These are phyloP conservation scores for Cyberlindnera maclurae DNA, from an alignment of 805 yeast species.

Conservation along the genomic window DNA sequence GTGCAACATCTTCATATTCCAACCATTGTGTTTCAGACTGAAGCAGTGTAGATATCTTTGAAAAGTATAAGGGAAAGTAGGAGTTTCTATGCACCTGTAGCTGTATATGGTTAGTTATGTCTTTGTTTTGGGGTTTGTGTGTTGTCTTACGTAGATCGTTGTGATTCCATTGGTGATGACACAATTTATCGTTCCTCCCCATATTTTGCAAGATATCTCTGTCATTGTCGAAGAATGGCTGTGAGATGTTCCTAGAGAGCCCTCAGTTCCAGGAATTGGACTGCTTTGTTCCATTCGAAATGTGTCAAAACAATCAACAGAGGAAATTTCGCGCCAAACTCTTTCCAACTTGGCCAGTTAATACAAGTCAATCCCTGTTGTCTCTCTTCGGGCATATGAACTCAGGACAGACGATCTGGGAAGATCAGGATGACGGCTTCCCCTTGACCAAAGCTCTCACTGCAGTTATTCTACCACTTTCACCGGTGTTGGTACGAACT, in stretches of 20 bases:
- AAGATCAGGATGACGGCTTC: not conserved
- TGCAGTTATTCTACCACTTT: not conserved
- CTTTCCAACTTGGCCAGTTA: no score
- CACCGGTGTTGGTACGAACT: slow-evolving; percentile 22
- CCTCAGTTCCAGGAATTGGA: no score
- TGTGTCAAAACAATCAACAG: no score
- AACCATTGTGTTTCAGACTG: slow-evolving; percentile 48
- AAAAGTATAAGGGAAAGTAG: slow-evolving; percentile 42
- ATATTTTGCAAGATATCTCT: slow-evolving; percentile 33
- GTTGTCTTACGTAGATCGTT: not conserved
- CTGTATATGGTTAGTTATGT: slow-evolving; percentile 3
- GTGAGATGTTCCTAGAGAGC: no score
- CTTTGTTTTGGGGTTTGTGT: not conserved
- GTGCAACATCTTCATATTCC: slow-evolving; percentile 53
- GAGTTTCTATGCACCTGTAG: slow-evolving; percentile 35
- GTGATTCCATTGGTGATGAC: slow-evolving; percentile 21
- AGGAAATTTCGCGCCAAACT: no score
- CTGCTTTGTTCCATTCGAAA: no score
- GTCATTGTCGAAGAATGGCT: slow-evolving; percentile 19
- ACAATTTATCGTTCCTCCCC: slow-evolving; percentile 50
- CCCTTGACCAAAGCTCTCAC: not conserved
- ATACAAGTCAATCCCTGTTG: no score
- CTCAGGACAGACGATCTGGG: not conserved
- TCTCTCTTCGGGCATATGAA: no score
- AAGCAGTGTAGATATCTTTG: slow-evolving; percentile 33